These are phyloP conservation scores for Moesziomyces parantarcticus DNA, from an alignment of 1,284 basidiomycete genomes.

Conservation along the genomic window DNA sequence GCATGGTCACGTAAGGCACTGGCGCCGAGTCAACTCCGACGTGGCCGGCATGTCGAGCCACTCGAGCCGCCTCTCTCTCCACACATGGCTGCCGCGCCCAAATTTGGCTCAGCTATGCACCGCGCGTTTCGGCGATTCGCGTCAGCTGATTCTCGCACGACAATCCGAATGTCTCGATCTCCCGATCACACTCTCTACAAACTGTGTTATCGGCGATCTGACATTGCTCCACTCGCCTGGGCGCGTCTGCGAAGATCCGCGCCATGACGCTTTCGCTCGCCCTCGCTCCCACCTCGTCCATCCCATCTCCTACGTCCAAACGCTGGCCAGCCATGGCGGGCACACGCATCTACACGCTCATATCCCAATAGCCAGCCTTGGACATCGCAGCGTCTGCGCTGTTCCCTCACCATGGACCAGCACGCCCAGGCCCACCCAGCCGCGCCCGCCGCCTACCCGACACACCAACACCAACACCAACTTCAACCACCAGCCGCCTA, in stretches of 20 bases:
- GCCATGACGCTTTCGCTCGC: neutral
- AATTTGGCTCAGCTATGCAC: neutral
- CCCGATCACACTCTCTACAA: no score
- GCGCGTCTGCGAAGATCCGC: no score
- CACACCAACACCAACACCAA: constrained; percentile 13
- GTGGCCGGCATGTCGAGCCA: no score
- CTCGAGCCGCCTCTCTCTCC: no score
- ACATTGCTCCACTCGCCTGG: no score
- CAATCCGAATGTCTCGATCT: neutral
- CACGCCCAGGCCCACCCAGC: neutral
- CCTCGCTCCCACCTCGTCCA: neutral
- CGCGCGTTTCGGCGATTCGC: neutral
- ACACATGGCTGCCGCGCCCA: no score
- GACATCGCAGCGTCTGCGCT: neutral
- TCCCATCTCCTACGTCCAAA: neutral
- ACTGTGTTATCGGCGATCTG: no score
- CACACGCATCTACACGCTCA: neutral
- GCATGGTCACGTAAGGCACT: neutral
- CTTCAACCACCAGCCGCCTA: constrained; percentile 13
- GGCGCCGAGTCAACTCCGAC: neutral
- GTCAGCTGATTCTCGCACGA: neutral
- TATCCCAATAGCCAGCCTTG: no score
- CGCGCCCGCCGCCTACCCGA: constrained; percentile 4
- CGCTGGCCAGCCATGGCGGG: neutral
- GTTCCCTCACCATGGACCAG: constrained; percentile 14